phyloP scores from a whole-genome alignment of 768 basidiomycete species.

The Russula griseocarnosa region DNA sequence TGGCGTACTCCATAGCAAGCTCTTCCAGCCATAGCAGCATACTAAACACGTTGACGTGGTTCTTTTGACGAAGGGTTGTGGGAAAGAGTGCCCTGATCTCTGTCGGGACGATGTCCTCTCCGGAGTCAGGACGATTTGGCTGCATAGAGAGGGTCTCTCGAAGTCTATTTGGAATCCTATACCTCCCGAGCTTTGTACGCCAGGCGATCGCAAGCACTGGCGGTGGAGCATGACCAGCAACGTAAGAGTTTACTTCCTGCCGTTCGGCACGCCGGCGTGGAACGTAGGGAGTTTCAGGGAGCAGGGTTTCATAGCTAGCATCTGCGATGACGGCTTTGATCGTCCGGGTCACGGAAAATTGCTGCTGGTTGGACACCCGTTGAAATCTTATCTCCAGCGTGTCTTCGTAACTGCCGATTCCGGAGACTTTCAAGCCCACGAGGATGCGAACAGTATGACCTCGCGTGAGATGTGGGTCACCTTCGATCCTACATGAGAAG shows the following conservation, averaged over 20 bases:
- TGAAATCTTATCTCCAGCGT: constrained; percentile 17
- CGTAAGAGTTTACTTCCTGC: neutral
- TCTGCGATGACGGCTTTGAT: constrained; percentile 12
- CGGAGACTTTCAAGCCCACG: neutral
- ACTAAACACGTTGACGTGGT: neutral
- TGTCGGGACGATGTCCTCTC: constrained; percentile 3
- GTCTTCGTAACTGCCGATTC: constrained; percentile 15
- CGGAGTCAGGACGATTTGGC: neutral
- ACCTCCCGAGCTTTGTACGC: neutral
- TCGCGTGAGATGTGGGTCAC: constrained; percentile 9
- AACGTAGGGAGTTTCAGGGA: constrained; percentile 4
- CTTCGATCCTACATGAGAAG: constrained; percentile 9
- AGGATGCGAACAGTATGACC: neutral
- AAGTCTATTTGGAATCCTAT: neutral
- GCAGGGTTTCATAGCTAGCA: neutral
- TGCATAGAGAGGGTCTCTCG: neutral
- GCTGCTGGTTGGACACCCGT: constrained; percentile 1
- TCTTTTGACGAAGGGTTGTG: neutral
- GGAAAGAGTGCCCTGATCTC: constrained; percentile 1
- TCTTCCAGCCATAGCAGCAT: constrained; percentile 12
- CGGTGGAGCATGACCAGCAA: neutral
- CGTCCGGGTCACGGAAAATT: constrained; percentile 6
- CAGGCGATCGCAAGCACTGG: constrained; percentile 7
- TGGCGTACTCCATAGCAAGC: constrained; percentile 7
- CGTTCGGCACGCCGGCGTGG: neutral